These are phyloP conservation scores for Debaryomyces hansenii DNA, from an alignment of 805 yeast genomes.

Conservation along the genomic window DNA sequence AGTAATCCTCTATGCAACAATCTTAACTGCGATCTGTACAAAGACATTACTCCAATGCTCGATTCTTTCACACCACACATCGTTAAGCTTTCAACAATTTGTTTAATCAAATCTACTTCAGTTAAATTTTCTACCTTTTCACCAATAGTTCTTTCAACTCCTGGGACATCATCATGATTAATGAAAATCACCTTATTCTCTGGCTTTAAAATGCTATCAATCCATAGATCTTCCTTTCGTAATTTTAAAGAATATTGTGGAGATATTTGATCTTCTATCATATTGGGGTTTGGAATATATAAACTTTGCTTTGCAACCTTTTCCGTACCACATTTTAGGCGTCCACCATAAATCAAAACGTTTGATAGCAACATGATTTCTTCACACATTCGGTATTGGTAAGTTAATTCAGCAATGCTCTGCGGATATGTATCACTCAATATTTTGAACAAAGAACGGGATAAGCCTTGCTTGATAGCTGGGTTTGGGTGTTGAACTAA, in stretches of 20 bases:
- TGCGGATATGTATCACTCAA: slow-evolving; percentile 73
- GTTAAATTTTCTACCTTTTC: slow-evolving; percentile 72
- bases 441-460: slow-evolving; percentile 71
- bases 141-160: slow-evolving; percentile 52
- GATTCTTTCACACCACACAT: slow-evolving; percentile 58
- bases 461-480: slow-evolving; percentile 66
- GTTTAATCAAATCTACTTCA: slow-evolving; percentile 67
- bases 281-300: slow-evolving; percentile 43
- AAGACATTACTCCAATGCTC: slow-evolving; percentile 83
- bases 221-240: slow-evolving; percentile 44
- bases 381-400: slow-evolving; percentile 89
- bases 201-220: slow-evolving; percentile 54
- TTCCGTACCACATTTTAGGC: slow-evolving; percentile 72
- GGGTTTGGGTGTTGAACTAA: slow-evolving; percentile 61
- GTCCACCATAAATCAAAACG: slow-evolving; percentile 70
- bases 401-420: slow-evolving; percentile 71
- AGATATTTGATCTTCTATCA: slow-evolving; percentile 15
- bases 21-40: slow-evolving; percentile 73
- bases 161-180: slow-evolving; percentile 72
- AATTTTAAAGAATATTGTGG: neutral
- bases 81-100: slow-evolving; percentile 58
- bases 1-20: slow-evolving; percentile 33
- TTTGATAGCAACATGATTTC: slow-evolving; percentile 87
- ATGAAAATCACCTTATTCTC: slow-evolving; percentile 68
- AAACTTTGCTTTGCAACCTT: slow-evolving; percentile 61